Evolutionary conservation across 805 yeast genomes (phyloP).

Genomic region (Pichia exigua): DNA sequence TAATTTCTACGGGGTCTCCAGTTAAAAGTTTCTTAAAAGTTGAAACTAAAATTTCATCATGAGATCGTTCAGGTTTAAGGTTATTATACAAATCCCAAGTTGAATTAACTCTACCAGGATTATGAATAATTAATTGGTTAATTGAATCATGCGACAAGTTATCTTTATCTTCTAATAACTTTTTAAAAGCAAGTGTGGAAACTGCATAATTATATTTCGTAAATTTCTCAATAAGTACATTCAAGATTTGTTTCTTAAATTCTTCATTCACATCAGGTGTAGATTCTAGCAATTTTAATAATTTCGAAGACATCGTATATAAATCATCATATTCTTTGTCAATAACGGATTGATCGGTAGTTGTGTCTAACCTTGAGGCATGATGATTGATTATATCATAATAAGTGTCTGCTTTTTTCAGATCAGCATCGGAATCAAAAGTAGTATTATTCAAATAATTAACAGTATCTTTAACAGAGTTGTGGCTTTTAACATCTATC

Average conservation of each 20-base stretch:
- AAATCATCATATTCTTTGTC: conserved; percentile 10
- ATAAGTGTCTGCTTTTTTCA: conserved; percentile 2
- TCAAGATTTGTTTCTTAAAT: conserved; percentile 15
- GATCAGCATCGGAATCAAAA: conserved; percentile 4
- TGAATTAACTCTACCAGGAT: conserved; percentile 31
- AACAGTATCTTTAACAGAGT: conserved; percentile 2
- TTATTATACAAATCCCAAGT: conserved; percentile 26
- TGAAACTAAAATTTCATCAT: conserved; percentile 10
- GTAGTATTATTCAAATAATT: not conserved
- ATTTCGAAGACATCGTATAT: conserved; percentile 8
- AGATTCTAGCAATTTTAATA: conserved; percentile 9
- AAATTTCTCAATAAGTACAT: conserved; percentile 19
- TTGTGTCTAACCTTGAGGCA: not conserved
- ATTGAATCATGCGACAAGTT: conserved; percentile 13
- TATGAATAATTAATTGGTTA: conserved; percentile 23
- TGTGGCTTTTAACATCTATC: conserved; percentile 1
- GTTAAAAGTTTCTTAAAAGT: conserved; percentile 16
- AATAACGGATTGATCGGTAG: not conserved
- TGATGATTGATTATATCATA: conserved; percentile 11
- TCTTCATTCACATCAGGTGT: conserved; percentile 9
- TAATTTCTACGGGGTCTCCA: conserved; percentile 20
- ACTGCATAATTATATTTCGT: conserved; percentile 23
- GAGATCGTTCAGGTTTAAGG: conserved; percentile 4
- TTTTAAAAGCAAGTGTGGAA: conserved; percentile 15
- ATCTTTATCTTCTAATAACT: conserved; percentile 2